phyloP scores from a whole-genome alignment of 2,329 filamentous ascomycete genomes.

The Trichoderma sp. region DNA sequence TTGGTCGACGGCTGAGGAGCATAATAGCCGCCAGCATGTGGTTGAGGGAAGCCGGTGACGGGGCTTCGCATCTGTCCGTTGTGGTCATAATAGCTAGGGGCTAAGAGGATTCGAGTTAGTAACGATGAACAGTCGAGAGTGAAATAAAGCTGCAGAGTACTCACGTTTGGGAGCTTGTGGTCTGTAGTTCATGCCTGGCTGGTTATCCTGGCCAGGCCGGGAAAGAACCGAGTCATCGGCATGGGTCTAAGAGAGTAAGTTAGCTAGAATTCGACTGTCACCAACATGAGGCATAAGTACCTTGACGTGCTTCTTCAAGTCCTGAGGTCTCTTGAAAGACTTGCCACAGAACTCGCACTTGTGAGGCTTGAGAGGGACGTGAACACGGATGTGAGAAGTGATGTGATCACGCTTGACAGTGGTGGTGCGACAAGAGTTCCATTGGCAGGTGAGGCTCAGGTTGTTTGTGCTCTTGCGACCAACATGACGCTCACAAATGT shows the following conservation, averaged over 20 bases:
- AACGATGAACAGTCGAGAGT: neutral
- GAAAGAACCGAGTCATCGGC: constrained; percentile 85
- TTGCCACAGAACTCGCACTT: constrained; percentile 99
- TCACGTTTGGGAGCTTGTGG: constrained; percentile 52
- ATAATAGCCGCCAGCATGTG: constrained; percentile 55
- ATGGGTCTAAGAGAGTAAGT: constrained; percentile 61
- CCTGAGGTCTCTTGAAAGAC: constrained; percentile 97
- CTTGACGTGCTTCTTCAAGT: constrained; percentile 99
- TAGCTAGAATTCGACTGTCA: neutral
- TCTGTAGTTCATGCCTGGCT: constrained; percentile 55
- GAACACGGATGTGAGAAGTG: constrained; percentile 96
- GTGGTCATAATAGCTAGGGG: constrained; percentile 62
- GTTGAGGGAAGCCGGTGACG: constrained; percentile 54
- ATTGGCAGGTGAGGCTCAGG: constrained; percentile 93
- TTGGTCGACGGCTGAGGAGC: constrained; percentile 51
- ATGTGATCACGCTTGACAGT: constrained; percentile 99
- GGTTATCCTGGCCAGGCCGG: constrained; percentile 50
- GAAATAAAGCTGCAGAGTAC: constrained; percentile 26
- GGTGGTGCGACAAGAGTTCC: constrained; percentile 92
- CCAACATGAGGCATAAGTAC: constrained; percentile 34
- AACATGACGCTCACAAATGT: constrained; percentile 97
- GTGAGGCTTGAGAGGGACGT: constrained; percentile 98
- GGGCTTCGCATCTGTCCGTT: constrained; percentile 61
- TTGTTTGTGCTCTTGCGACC: constrained; percentile 99
- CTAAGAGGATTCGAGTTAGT: constrained; percentile 33